Percentiles rank a stretch among this genome's conserved stretches.
Evolutionary conservation across 495 filamentous ascomycete genomes (phyloP).

Genomic region (Aspergillus egyptiacus): DNA sequence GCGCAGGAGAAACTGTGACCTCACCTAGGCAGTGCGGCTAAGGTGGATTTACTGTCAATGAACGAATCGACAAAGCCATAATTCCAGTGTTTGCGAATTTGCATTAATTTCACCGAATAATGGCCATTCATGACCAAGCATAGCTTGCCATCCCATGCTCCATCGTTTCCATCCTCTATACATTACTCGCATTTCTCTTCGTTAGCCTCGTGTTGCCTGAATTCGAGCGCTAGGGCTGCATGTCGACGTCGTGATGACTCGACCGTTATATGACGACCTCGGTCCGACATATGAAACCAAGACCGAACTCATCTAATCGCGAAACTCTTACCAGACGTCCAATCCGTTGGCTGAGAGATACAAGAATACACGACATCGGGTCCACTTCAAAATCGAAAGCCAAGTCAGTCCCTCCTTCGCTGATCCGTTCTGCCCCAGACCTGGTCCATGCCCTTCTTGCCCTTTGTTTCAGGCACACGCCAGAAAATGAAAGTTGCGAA

Average conservation of each 20-base stretch:
- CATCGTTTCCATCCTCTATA: no score
- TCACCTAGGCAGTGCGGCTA: neutral
- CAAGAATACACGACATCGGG: neutral
- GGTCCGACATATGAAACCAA: no score
- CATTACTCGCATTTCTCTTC: no score
- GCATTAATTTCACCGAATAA: no score
- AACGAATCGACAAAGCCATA: neutral
- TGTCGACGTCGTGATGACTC: no score
- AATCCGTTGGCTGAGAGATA: neutral
- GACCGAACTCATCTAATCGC: no score
- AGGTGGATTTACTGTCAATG: neutral
- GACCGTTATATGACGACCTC: no score
- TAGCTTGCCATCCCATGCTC: no score
- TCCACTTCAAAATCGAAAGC: neutral
- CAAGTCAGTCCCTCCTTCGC: constrained; percentile 30
- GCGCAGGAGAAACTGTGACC: neutral
- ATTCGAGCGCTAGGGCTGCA: no score
- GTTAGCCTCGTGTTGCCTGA: no score
- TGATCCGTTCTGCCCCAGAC: constrained; percentile 66
- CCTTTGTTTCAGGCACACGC: constrained; percentile 78
- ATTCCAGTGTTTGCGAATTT: no score
- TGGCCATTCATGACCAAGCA: neutral
- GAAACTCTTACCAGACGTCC: no score
- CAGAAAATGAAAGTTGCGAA: constrained; percentile 60
- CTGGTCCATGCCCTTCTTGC: constrained; percentile 73